Evolutionary conservation across 2,329 filamentous ascomycete species (phyloP).

Genomic region (Penicillium janthinellum): DNA sequence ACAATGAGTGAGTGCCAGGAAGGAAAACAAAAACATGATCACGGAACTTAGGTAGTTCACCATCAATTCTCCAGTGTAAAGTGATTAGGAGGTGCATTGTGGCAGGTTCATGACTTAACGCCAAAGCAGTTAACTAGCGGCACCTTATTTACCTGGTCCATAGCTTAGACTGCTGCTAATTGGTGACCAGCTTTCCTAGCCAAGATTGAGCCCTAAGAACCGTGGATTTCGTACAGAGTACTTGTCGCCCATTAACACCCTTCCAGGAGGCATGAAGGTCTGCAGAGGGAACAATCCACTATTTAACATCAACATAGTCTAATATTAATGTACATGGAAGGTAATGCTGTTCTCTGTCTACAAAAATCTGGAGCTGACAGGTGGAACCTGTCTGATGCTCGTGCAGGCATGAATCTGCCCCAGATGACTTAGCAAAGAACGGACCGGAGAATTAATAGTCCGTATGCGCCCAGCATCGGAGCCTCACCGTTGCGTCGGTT

Average conservation of each 20-base stretch:
- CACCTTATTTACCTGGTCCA: too few species aligned
- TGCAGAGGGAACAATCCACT: too few species aligned
- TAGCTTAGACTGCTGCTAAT: not conserved
- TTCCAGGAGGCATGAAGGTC: not conserved
- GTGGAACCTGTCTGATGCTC: too few species aligned
- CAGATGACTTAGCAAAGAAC: not conserved
- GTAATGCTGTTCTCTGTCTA: too few species aligned
- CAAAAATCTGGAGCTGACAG: too few species aligned
- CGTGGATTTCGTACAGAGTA: not conserved
- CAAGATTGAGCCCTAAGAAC: not conserved
- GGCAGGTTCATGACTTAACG: too few species aligned
- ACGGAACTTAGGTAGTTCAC: not conserved
- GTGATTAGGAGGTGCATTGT: not conserved
- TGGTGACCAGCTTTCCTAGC: not conserved
- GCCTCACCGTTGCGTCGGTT: constrained; percentile 19
- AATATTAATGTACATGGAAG: too few species aligned
- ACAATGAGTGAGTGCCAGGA: constrained; percentile 1
- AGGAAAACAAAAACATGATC: not conserved
- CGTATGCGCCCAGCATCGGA: constrained; percentile 12
- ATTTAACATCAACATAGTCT: too few species aligned
- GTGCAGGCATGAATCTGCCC: too few species aligned
- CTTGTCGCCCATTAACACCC: not conserved
- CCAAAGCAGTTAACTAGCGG: too few species aligned
- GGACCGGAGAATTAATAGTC: constrained; percentile 12
- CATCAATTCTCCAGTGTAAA: not conserved